A percentile compares a stretch with the other conserved stretches of the same genome.
These are phyloP conservation scores for Lecanicillium sp. DNA, from an alignment of 2,329 filamentous ascomycete species.

Conservation along the genomic window DNA sequence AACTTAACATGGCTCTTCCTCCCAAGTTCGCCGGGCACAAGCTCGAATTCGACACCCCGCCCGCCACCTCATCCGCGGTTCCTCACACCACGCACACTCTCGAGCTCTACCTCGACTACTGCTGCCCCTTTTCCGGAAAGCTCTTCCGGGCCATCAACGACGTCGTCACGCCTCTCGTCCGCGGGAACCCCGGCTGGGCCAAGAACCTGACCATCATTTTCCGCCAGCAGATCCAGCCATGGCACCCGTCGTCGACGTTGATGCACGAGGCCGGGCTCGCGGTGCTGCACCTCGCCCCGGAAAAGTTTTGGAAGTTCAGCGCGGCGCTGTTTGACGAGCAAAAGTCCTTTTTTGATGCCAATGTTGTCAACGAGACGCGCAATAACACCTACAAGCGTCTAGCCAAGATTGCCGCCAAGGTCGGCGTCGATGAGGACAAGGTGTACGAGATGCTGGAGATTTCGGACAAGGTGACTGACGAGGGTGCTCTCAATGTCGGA, in stretches of 20 bases:
- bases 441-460: conserved; percentile 64
- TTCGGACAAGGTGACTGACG: conserved; percentile 53
- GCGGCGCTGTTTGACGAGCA: conserved; percentile 58
- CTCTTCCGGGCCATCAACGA: conserved; percentile 70
- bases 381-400: conserved; percentile 79
- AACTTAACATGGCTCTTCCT: conserved; percentile 57
- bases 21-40: conserved; percentile 71
- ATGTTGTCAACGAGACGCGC: conserved; percentile 72
- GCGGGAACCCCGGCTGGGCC: conserved; percentile 46
- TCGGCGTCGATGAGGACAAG: conserved; percentile 61
- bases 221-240: conserved; percentile 87
- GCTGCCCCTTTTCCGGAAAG: conserved; percentile 64
- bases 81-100: conserved; percentile 47
- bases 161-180: conserved; percentile 56
- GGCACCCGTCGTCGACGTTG: conserved; percentile 82
- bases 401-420: conserved; percentile 60
- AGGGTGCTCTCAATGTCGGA: conserved; percentile 66
- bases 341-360: conserved; percentile 74
- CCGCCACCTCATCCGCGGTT: conserved; percentile 24
- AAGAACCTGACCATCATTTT: conserved; percentile 66
- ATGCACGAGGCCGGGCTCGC: conserved; percentile 78
- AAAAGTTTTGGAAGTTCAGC: conserved; percentile 75
- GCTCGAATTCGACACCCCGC: conserved; percentile 39
- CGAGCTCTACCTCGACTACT: conserved; percentile 76
- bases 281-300: conserved; percentile 61